Percentiles rank a stretch among this genome's conserved stretches.
Conservation (phyloP, 2,329 filamentous ascomycete genomes). For the Ascochyta viciae-villosae region DNA sequence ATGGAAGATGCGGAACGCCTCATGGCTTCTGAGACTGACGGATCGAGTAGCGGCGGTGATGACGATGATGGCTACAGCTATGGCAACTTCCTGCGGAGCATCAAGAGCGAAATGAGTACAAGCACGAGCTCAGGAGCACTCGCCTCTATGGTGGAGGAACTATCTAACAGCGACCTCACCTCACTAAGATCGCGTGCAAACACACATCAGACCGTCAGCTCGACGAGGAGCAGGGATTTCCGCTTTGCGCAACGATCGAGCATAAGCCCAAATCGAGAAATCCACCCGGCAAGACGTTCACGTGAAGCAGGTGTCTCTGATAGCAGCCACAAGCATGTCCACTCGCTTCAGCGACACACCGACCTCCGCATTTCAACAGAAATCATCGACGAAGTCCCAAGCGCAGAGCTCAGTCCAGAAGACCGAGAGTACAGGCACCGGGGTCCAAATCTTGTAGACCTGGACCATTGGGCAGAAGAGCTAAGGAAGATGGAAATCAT, state of each 20-base stretch:
- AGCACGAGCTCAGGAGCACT: conserved; percentile 5
- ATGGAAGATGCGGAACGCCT: conserved; percentile 18
- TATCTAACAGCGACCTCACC: conserved; percentile 2
- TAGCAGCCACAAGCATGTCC: background rate
- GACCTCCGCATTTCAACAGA: conserved; percentile 1
- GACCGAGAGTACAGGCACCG: conserved; percentile 13
- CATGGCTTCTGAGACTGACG: background rate
- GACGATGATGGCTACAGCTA: conserved; percentile 24
- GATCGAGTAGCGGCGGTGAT: background rate
- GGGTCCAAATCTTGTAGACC: conserved; percentile 6
- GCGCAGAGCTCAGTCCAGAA: conserved; percentile 11
- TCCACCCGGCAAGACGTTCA: background rate
- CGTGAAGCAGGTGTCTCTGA: background rate
- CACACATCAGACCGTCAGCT: background rate
- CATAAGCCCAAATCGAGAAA: background rate
- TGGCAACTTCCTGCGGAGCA: conserved; percentile 24
- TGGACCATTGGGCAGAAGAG: conserved; percentile 16
- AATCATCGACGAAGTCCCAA: background rate
- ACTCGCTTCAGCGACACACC: background rate
- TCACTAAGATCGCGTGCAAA: background rate
- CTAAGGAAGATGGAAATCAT: conserved; percentile 14
- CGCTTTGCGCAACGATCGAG: background rate
- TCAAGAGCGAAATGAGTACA: conserved; percentile 16
- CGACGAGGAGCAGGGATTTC: background rate
- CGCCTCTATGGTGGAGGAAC: conserved; percentile 7